Evolutionary conservation across 169 alveolate species (phyloP).

Genomic region (Plasmodium relictum): DNA sequence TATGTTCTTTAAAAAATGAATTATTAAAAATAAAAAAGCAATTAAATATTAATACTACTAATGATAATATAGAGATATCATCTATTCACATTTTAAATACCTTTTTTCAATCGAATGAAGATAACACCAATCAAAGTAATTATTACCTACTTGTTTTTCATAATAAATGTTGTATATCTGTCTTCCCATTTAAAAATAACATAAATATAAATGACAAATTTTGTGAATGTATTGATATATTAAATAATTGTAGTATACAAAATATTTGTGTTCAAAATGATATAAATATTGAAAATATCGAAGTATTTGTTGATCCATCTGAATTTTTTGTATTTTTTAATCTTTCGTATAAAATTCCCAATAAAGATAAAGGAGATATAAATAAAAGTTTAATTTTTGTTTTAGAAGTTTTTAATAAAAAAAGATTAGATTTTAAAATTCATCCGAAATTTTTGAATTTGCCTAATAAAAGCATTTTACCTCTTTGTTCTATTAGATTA

Average conservation of each 20-base stretch:
- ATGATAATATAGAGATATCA: conserved; percentile 22
- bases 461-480: conserved; percentile 26
- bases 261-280: conserved; percentile 42
- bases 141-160: conserved; percentile 59
- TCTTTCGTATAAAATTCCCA: conserved; percentile 14
- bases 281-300: conserved; percentile 29
- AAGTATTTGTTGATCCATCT: conserved; percentile 70
- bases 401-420: conserved; percentile 58
- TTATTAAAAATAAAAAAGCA: neutral
- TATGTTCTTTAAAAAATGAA: conserved; percentile 18
- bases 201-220: neutral
- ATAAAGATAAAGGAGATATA: neutral
- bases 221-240: conserved; percentile 44
- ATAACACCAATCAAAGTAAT: neutral
- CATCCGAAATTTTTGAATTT: conserved; percentile 48
- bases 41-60: neutral
- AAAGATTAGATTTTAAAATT: conserved; percentile 62
- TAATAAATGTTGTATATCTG: conserved; percentile 53
- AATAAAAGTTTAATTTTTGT: conserved; percentile 53
- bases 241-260: conserved; percentile 19
- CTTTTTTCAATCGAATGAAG: conserved; percentile 11
- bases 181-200: conserved; percentile 40
- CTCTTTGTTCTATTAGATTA: conserved; percentile 60
- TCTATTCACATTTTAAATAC: conserved; percentile 49
- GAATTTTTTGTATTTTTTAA: conserved; percentile 72